A percentile compares a stretch with the other conserved stretches of the same genome.
phyloP scores from a whole-genome alignment of 257 asterid genomes.

The Nicotiana noctiflora region DNA sequence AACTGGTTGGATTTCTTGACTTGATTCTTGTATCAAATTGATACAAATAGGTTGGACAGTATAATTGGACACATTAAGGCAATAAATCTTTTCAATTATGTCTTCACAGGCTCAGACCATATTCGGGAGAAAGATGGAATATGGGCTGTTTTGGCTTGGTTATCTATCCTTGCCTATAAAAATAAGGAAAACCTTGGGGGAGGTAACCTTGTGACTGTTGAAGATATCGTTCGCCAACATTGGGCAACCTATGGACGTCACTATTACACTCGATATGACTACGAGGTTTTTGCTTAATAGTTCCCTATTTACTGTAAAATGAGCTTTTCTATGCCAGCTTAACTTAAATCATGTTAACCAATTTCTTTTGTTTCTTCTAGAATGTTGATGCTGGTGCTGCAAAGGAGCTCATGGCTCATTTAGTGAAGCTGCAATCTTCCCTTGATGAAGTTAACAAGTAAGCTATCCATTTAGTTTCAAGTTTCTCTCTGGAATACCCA shows the following conservation, averaged over 20 bases:
- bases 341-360: not conserved
- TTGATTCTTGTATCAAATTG: not conserved
- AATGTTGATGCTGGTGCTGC: conserved; percentile 86
- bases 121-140: conserved; percentile 98
- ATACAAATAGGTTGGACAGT: not conserved
- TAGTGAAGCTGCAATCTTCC: conserved; percentile 84
- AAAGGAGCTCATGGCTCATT: conserved; percentile 81
- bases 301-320: conserved; percentile 4
- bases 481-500: not conserved
- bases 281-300: conserved; percentile 48
- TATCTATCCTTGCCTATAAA: conserved; percentile 80
- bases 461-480: conserved; percentile 11
- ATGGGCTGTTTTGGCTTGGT: conserved; percentile 99
- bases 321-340: not conserved
- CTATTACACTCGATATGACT: conserved; percentile 94
- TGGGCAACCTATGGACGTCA: conserved; percentile 96
- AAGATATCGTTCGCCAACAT: conserved; percentile 93
- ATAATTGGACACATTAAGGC: not conserved
- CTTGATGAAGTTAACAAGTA: conserved; percentile 80
- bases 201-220: conserved; percentile 73
- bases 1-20: conserved; percentile 53
- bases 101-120: conserved; percentile 83
- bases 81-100: conserved; percentile 2
- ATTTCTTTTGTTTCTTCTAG: conserved; percentile 33
- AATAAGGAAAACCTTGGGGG: conserved; percentile 74